Percentiles rank a stretch among this genome's conserved stretches.
phyloP scores from a whole-genome alignment of 192 early-diverging fungal species.

The Cetraspora pellucida region DNA sequence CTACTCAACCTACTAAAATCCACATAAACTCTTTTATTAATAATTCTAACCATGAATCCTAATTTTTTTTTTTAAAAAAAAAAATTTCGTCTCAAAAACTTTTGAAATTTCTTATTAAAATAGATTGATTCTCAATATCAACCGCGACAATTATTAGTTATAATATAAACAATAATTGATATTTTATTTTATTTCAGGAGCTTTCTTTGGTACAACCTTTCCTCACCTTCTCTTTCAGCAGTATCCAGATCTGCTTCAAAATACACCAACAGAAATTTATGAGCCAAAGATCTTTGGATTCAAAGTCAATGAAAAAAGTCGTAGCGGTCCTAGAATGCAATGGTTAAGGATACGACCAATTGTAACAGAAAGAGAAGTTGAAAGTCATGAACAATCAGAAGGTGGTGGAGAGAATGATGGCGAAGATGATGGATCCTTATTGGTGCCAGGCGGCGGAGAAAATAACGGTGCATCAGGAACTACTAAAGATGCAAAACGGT shows the following conservation, averaged over 20 bases:
- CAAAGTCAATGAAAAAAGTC: constrained; percentile 73
- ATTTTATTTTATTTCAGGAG: constrained; percentile 64
- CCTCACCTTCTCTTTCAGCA: constrained; percentile 89
- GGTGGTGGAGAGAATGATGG: constrained; percentile 16
- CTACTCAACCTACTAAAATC: too few species aligned
- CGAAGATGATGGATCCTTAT: constrained; percentile 14
- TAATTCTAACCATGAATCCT: too few species aligned
- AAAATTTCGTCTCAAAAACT: too few species aligned
- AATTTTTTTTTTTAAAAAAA: neutral
- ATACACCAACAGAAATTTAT: constrained; percentile 62
- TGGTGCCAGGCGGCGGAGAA: constrained; percentile 15
- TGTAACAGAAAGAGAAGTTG: constrained; percentile 13
- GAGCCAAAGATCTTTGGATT: constrained; percentile 92
- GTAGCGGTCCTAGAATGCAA: constrained; percentile 84
- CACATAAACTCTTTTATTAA: too few species aligned
- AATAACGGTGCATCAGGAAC: constrained; percentile 29
- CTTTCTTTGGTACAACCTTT: constrained; percentile 96
- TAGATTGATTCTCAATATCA: too few species aligned
- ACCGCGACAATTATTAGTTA: too few species aligned
- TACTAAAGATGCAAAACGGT: neutral
- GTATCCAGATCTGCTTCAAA: constrained; percentile 76
- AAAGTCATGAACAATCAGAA: constrained; percentile 4
- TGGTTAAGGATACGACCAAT: constrained; percentile 72
- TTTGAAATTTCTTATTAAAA: too few species aligned
- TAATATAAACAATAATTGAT: constrained; percentile 22